Conservation (phyloP, 495 filamentous ascomycete species). For the Aspergillus olivimuriae region DNA sequence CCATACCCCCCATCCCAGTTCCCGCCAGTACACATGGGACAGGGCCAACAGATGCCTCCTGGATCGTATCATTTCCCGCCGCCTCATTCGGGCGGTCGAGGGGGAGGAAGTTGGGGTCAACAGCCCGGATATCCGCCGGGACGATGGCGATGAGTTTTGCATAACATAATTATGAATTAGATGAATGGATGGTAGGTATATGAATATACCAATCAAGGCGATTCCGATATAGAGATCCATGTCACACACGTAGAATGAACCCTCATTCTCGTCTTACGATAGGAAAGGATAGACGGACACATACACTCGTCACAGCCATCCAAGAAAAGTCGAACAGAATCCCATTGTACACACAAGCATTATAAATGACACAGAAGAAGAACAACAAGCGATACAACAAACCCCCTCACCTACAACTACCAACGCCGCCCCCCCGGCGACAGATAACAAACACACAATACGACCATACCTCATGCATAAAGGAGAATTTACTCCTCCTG, state of each 20-base stretch:
- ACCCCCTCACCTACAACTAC: too few relatives aligned
- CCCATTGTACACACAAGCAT: too few relatives aligned
- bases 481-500: too few relatives aligned
- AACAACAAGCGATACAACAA: too few relatives aligned
- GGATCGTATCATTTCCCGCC: constrained; percentile 36
- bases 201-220: not conserved
- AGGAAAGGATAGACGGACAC: too few relatives aligned
- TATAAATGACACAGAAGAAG: too few relatives aligned
- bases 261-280: too few relatives aligned
- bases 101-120: constrained; percentile 13
- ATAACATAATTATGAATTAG: not conserved
- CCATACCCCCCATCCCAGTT: constrained; percentile 1
- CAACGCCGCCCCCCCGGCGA: not conserved
- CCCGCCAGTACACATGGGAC: constrained; percentile 15
- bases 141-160: constrained; percentile 18
- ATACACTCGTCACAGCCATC: too few relatives aligned
- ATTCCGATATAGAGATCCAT: not conserved
- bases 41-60: constrained; percentile 28
- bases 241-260: not conserved
- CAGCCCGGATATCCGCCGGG: constrained; percentile 11
- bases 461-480: too few relatives aligned
- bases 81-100: constrained; percentile 20
- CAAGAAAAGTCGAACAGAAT: too few relatives aligned
- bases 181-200: not conserved
- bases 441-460: not conserved